Base-by-base conservation (phyloP, 1,284 basidiomycete species). In the Tylopilus sp. region DNA sequence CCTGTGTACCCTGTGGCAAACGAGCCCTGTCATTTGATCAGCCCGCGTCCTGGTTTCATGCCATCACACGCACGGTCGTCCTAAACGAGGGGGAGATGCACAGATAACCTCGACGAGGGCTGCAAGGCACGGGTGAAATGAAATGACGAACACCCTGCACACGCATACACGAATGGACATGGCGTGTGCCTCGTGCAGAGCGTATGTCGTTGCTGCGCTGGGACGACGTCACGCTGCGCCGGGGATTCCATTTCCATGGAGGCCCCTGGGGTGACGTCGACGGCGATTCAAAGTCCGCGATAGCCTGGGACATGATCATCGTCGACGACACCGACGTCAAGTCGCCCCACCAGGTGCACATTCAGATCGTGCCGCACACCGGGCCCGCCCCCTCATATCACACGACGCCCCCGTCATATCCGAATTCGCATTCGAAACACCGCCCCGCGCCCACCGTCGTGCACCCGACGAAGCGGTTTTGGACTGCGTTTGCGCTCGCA, bases 401-500 rank as follows among this genome's bases (percentile, higher is more conserved):
- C 52, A n/a, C 57, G n/a, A 22, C 50, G 17, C 41, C 40, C 9
- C 52, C 58, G 45, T 49, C 52, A 57, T 62, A 53, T 63, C 45
- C 60, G 48, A 47, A 24, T 17, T n/a, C n/a, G n/a, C n/a, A n/a
- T n/a, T n/a, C n/a, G n/a, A n/a, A n/a, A n/a, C n/a, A n/a, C n/a
- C n/a, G n/a, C n/a, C n/a, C n/a, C n/a, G n/a, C n/a, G n/a, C n/a
- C n/a, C n/a, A n/a, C n/a, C n/a, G n/a, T n/a, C n/a, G n/a, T n/a
- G n/a, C n/a, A n/a, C 26, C 39, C 60, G 10, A 10, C n/a, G 10
- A 46, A 31, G 24, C 33, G 63, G 20, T 65, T 65, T 17, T 61
- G 53, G 44, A 53, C 51, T 5, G 66, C 66, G 2, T 64, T 68
- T 15, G 50, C 37, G 9, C 0, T 60, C 4, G 66, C 61, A 0